Evolutionary conservation across 1,139 yeast species (phyloP).

Genomic region (Saccharomyces uvarum): DNA sequence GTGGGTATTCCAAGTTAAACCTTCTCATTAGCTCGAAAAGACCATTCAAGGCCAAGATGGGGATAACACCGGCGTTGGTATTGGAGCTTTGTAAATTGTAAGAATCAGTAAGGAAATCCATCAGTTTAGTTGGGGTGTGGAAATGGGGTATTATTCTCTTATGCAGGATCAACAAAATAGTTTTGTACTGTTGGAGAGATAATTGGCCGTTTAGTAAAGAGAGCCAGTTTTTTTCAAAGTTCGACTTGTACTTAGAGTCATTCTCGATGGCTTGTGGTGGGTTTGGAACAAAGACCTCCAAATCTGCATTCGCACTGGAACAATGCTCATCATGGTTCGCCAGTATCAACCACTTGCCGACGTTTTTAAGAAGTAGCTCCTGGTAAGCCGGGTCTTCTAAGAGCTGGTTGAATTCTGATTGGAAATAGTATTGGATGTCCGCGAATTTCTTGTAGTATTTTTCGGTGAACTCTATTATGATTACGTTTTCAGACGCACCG

Average conservation of each 20-base stretch:
- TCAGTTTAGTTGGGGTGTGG: constrained; percentile 69
- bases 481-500: constrained; percentile 39
- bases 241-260: constrained; percentile 49
- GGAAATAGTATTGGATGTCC: constrained; percentile 63
- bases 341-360: constrained; percentile 34
- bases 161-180: constrained; percentile 63
- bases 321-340: constrained; percentile 34
- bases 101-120: constrained; percentile 91
- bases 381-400: constrained; percentile 13
- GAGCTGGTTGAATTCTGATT: constrained; percentile 36
- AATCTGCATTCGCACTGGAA: constrained; percentile 22
- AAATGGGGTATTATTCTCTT: constrained; percentile 77
- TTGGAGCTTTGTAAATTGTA: constrained; percentile 39
- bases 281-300: constrained; percentile 37
- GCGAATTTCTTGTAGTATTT: constrained; percentile 47
- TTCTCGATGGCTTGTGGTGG: constrained; percentile 53
- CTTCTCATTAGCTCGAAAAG: constrained; percentile 76
- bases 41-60: constrained; percentile 80
- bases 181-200: constrained; percentile 52
- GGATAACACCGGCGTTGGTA: constrained; percentile 57
- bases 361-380: constrained; percentile 8
- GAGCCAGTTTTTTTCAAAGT: constrained; percentile 66
- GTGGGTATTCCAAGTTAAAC: constrained; percentile 86
- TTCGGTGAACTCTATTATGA: constrained; percentile 54
- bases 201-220: constrained; percentile 44